Evolutionary conservation across 2,329 filamentous ascomycete genomes (phyloP).

Genomic region (Arthrobotrys megalospora): DNA sequence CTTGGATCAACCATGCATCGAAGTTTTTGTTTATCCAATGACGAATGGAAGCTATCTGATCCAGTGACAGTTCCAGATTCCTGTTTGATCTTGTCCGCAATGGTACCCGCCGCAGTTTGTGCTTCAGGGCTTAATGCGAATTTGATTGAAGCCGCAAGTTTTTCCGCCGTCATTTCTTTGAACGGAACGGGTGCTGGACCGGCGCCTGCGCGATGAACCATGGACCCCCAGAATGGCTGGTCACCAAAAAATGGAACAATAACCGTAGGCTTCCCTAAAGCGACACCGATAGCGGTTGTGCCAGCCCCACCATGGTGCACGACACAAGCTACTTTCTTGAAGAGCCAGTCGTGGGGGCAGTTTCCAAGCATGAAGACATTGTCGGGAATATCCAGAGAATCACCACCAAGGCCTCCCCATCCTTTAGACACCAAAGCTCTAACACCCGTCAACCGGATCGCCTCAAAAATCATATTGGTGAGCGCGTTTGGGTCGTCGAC

Average conservation of each 20-base stretch:
- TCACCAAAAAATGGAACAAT: conserved; percentile 90
- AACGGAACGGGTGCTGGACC: conserved; percentile 80
- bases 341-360: conserved; percentile 90
- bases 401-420: conserved; percentile 86
- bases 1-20: conserved; percentile 79
- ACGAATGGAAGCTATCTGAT: conserved; percentile 79
- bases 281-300: conserved; percentile 88
- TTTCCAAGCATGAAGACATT: conserved; percentile 88
- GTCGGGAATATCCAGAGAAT: conserved; percentile 78
- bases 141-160: conserved; percentile 76
- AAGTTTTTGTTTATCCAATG: conserved; percentile 70
- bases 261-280: conserved; percentile 83
- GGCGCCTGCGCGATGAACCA: conserved; percentile 80
- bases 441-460: conserved; percentile 77
- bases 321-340: conserved; percentile 83
- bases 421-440: conserved; percentile 87
- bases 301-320: conserved; percentile 91
- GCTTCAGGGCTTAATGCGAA: conserved; percentile 76
- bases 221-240: conserved; percentile 86
- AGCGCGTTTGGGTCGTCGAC: conserved; percentile 81
- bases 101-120: conserved; percentile 72
- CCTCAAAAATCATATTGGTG: conserved; percentile 80
- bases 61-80: conserved; percentile 77
- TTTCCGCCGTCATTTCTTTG: conserved; percentile 77
- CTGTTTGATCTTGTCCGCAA: conserved; percentile 77